A percentile compares a stretch with the other conserved stretches of the same genome.
These are phyloP conservation scores for Ogataea chonburiensis DNA, from an alignment of 805 yeast genomes.

Conservation along the genomic window DNA sequence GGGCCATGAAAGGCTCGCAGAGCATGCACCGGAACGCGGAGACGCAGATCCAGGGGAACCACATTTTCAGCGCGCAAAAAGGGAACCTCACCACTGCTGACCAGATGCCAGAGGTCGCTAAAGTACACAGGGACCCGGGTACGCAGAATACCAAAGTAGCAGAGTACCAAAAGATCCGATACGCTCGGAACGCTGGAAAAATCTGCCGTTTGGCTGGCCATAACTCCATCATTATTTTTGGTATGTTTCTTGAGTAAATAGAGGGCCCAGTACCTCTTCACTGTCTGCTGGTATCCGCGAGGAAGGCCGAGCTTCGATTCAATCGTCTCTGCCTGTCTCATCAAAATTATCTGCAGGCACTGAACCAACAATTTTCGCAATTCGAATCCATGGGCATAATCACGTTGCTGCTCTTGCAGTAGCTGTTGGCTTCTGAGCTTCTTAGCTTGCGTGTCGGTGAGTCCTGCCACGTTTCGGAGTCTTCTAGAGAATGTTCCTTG, in stretches of 20 bases:
- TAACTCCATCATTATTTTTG: conserved; percentile 1
- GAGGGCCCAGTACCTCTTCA: conserved; percentile 34
- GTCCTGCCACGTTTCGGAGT: conserved; percentile 46
- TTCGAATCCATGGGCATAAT: conserved; percentile 27
- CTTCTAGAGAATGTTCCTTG: conserved; percentile 55
- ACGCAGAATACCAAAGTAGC: conserved; percentile 52
- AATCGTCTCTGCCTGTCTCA: conserved; percentile 45
- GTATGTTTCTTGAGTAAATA: conserved; percentile 13
- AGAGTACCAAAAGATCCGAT: conserved; percentile 35
- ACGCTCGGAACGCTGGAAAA: conserved; percentile 16
- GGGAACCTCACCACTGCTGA: conserved; percentile 48
- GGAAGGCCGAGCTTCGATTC: conserved; percentile 29
- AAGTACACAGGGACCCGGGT: conserved; percentile 50
- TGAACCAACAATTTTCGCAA: conserved; percentile 18
- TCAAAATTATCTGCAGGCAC: conserved; percentile 40
- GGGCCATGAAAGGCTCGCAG: conserved; percentile 18
- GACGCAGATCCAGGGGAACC: conserved; percentile 23
- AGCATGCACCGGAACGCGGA: conserved; percentile 17
- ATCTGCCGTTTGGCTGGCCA: conserved; percentile 4
- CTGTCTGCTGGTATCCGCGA: conserved; percentile 22
- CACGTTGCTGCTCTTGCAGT: conserved; percentile 12
- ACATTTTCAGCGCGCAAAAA: conserved; percentile 26
- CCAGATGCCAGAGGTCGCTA: conserved; percentile 45
- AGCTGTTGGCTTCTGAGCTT: conserved; percentile 14
- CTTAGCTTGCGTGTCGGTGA: conserved; percentile 25